These are phyloP conservation scores for Miscanthus lutarioriparius DNA, from an alignment of 176 grass and related monocot species.

Conservation along the genomic window DNA sequence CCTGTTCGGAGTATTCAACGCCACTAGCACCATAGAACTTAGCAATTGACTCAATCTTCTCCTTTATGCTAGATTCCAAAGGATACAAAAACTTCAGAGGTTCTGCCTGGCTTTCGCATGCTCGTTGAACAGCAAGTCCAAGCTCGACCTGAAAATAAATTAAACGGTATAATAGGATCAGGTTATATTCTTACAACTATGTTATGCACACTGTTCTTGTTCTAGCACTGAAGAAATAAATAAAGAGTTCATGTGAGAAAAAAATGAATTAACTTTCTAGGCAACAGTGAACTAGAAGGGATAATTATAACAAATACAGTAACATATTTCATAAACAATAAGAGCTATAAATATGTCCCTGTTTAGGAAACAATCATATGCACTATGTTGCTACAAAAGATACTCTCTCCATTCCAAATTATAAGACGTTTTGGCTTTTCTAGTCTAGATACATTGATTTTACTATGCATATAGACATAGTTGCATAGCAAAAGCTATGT, in stretches of 20 bases:
- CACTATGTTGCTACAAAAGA: not conserved
- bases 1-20: slow-evolving; percentile 93
- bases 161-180: not conserved
- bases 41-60: slow-evolving; percentile 94
- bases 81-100: slow-evolving; percentile 86
- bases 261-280: not conserved
- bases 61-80: slow-evolving; percentile 79
- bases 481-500: too few relatives aligned
- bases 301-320: not conserved
- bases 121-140: slow-evolving; percentile 84
- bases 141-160: slow-evolving; percentile 76
- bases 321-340: not conserved
- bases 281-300: not conserved
- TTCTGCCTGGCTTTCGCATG: slow-evolving; percentile 79
- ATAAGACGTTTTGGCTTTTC: too few relatives aligned
- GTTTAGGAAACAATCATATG: not conserved
- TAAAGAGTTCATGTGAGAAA: not conserved
- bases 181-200: not conserved
- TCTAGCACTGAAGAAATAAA: not conserved
- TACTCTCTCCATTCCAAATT: not conserved
- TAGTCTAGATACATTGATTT: too few relatives aligned
- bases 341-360: not conserved
- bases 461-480: too few relatives aligned
- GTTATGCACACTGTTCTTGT: not conserved
- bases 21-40: slow-evolving; percentile 86